Evolutionary conservation across 1,284 basidiomycete species (phyloP).

Genomic region (Vanrija sp.): DNA sequence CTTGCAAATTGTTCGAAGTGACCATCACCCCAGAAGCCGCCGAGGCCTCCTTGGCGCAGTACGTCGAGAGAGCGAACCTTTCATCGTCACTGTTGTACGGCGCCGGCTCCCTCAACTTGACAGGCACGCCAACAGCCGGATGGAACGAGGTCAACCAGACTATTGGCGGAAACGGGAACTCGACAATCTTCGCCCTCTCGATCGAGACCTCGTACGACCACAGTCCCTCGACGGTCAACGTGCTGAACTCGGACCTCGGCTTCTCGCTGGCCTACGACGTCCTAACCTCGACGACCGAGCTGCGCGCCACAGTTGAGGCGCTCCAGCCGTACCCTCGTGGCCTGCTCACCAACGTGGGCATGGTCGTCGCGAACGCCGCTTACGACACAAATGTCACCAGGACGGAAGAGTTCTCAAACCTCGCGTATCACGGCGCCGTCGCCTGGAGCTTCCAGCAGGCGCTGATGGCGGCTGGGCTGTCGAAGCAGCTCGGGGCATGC

Average conservation of each 20-base stretch:
- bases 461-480: constrained; percentile 52
- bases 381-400: constrained; percentile 50
- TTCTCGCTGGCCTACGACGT: constrained; percentile 50
- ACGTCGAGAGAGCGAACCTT: constrained; percentile 49
- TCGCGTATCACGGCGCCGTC: constrained; percentile 53
- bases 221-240: constrained; percentile 30
- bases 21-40: constrained; percentile 41
- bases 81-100: constrained; percentile 38
- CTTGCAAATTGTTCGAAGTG: constrained; percentile 52
- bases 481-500: constrained; percentile 49
- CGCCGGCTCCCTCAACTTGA: constrained; percentile 20
- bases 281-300: constrained; percentile 32
- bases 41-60: constrained; percentile 47
- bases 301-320: constrained; percentile 48
- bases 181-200: constrained; percentile 47
- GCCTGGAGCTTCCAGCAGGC: constrained; percentile 53
- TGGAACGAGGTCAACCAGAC: constrained; percentile 13
- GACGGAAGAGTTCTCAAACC: constrained; percentile 42
- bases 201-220: constrained; percentile 34
- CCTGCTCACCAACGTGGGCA: constrained; percentile 26
- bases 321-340: constrained; percentile 52
- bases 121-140: not conserved
- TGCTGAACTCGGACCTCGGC: constrained; percentile 50
- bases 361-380: constrained; percentile 53
- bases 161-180: constrained; percentile 17